These are phyloP conservation scores for Exidia glandulosa DNA, from an alignment of 768 basidiomycete species.

Conservation along the genomic window DNA sequence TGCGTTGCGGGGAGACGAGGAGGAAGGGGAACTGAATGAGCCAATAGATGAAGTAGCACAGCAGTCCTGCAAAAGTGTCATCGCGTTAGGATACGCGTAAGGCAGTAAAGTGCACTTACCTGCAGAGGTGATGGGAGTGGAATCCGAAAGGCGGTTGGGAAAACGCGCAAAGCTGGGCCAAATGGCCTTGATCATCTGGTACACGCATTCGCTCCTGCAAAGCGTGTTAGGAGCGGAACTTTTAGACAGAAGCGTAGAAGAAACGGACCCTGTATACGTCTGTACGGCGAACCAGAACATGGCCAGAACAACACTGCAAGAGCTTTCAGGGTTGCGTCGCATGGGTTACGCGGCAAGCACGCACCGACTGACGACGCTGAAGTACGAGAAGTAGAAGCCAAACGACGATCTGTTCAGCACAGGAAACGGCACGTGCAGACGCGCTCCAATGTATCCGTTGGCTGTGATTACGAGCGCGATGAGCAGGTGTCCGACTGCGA, in stretches of 20 bases:
- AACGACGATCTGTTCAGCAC: constrained; percentile 76
- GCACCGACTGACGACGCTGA: constrained; percentile 67
- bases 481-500: constrained; percentile 61
- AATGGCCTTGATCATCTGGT: constrained; percentile 48
- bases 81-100: not conserved
- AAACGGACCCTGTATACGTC: constrained; percentile 11
- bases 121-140: constrained; percentile 51
- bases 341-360: no score
- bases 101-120: not conserved
- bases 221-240: not conserved
- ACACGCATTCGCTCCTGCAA: constrained; percentile 54
- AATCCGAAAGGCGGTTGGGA: constrained; percentile 49
- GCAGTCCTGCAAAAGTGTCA: constrained; percentile 23
- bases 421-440: constrained; percentile 65
- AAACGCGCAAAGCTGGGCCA: constrained; percentile 62
- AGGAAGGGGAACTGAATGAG: constrained; percentile 65
- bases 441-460: constrained; percentile 70
- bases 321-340: no score
- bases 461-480: constrained; percentile 67
- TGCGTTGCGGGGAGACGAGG: constrained; percentile 60
- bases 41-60: constrained; percentile 74
- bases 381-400: constrained; percentile 86
- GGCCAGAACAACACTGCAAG: no score
- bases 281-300: constrained; percentile 50
- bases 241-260: not conserved